Base-by-base conservation (phyloP, 371 early-diverging fungal genomes). In the Rhizopus sp. region DNA sequence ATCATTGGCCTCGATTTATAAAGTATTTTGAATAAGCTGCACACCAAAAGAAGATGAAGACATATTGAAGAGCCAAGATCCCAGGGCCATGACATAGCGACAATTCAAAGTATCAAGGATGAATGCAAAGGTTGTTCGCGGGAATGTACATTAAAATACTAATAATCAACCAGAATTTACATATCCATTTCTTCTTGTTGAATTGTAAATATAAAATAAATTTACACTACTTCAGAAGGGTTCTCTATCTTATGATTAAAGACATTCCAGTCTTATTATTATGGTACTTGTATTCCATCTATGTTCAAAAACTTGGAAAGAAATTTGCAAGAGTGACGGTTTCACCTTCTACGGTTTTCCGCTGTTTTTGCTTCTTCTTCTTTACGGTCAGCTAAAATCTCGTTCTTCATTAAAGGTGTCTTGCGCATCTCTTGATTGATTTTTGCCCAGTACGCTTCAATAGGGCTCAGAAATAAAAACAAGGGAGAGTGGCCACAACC, bases 341-440 rank as follows among this genome's bases (percentile, higher is more conserved):
- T 63, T 44, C 44, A 63, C 40, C 63, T 53, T 57, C 54, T 53
- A 57, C 54, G 49, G 53, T 48, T 55, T 57, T 53, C 42, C 29
- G 40, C 44, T 63, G 58, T 54, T 29, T 61, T 42, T 31, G 34
- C 51, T 54, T 55, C 55, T 31, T 45, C 52, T 52, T 62, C 62
- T 52, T 56, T 51, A 34, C 61, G 33, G 55, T 50, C 61, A 59
- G 59, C 31, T 23, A 56, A 48, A 13, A 56, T 57, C 49, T 56
- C 49, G 39, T 31, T 56, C 56, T 48, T 54, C 35, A 12, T 8
- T 31, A 54, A 12, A 13, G 47, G 39, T 10, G 17, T 56, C 9
- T 56, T 56, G 44, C 38, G 49, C 9, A 56, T 8, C 38, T 30
- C 39, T 39, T 17, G 41, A 6, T 46, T 55, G 9, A 33, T 7